A percentile compares a stretch with the other conserved stretches of the same genome.
These are phyloP conservation scores for Lepiota venenata DNA, from an alignment of 768 basidiomycete genomes.

Conservation along the genomic window DNA sequence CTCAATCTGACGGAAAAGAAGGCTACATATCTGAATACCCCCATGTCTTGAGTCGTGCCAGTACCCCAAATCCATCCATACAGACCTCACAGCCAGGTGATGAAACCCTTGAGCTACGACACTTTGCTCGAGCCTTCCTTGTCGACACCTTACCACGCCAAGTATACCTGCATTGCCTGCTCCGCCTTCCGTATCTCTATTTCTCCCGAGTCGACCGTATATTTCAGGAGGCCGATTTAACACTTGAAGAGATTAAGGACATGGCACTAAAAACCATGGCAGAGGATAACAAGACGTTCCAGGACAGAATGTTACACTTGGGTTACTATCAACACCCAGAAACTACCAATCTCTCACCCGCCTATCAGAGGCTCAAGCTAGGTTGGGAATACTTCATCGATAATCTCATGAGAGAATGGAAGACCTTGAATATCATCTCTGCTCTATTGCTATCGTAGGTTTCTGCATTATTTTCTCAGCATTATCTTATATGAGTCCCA, in stretches of 20 bases:
- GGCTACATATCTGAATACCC: too few species aligned
- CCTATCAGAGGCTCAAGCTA: slow-evolving; percentile 16
- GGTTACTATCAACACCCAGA: slow-evolving; percentile 6
- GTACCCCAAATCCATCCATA: too few species aligned
- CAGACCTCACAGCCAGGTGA: too few species aligned
- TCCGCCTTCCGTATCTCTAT: slow-evolving; percentile 60
- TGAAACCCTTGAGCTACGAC: too few species aligned
- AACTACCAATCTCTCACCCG: slow-evolving; percentile 12
- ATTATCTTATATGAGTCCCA: background rate
- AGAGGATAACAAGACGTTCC: slow-evolving; percentile 8
- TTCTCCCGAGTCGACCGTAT: slow-evolving; percentile 63
- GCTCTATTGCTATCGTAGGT: slow-evolving; percentile 23
- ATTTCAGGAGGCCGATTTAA: slow-evolving; percentile 62
- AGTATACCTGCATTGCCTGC: slow-evolving; percentile 34
- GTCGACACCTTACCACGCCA: slow-evolving; percentile 22
- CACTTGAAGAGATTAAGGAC: slow-evolving; percentile 48
- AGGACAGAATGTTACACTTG: slow-evolving; percentile 3
- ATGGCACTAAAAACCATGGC: slow-evolving; percentile 32
- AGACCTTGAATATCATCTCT: slow-evolving; percentile 26
- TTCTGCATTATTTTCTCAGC: background rate
- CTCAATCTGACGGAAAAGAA: too few species aligned
- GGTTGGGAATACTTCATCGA: slow-evolving; percentile 28
- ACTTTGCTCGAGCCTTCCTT: too few species aligned
- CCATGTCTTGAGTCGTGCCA: too few species aligned
- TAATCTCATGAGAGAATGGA: slow-evolving; percentile 26